A percentile compares a stretch with the other conserved stretches of the same genome.
Conservation (phyloP, 129 eudicot species). For the Oenanthe sinensis region DNA sequence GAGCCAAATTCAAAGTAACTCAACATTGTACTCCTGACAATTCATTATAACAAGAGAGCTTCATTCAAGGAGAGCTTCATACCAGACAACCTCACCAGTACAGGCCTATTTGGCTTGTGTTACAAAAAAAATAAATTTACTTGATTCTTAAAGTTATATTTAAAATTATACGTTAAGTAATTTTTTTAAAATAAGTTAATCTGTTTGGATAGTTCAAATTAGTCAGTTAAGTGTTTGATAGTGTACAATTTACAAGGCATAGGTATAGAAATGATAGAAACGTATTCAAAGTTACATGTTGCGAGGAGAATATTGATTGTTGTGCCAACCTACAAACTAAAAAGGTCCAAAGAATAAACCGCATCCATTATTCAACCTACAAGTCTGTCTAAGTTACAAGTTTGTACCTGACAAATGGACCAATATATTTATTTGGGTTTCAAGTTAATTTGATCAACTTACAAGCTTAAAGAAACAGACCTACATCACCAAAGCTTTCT, state of each 20-base stretch:
- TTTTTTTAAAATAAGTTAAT: background rate
- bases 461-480: background rate
- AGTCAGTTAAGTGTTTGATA: background rate
- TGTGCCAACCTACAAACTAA: background rate
- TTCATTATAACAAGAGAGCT: no score
- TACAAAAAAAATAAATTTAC: background rate
- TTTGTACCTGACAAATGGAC: background rate
- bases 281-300: background rate
- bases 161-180: background rate
- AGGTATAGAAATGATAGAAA: background rate
- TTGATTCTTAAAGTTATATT: background rate
- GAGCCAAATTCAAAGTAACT: no score
- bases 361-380: background rate
- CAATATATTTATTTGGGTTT: background rate
- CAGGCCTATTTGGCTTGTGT: background rate
- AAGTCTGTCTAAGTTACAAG: background rate
- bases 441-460: background rate
- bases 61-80: no score
- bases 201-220: background rate
- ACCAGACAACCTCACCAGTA: background rate
- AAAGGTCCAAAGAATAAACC: background rate
- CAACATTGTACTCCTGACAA: no score
- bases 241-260: background rate
- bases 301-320: background rate
- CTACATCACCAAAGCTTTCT: background rate